phyloP scores from a whole-genome alignment of 2,329 filamentous ascomycete genomes.

The Sporothrix mexicana region DNA sequence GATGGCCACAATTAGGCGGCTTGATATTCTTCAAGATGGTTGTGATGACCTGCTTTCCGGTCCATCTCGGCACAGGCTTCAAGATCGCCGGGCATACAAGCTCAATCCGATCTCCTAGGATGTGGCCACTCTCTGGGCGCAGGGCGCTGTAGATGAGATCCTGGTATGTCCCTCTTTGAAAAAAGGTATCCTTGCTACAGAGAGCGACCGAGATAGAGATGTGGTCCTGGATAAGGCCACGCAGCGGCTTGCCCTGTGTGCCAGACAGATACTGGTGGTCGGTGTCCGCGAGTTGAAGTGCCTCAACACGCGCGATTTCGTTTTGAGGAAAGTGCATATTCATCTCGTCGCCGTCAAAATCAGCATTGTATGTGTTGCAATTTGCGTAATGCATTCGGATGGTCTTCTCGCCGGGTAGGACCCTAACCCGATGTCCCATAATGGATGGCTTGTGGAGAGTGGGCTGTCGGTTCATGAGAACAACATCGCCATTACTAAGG shows the following conservation, averaged over 20 bases:
- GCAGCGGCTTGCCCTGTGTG: slow-evolving; percentile 88
- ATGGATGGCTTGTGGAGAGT: slow-evolving; percentile 98
- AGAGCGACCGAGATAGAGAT: slow-evolving; percentile 92
- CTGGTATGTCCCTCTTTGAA: slow-evolving; percentile 85
- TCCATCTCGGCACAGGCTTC: slow-evolving; percentile 85
- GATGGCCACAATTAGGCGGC: slow-evolving; percentile 73
- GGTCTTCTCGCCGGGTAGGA: slow-evolving; percentile 92
- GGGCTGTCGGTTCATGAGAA: slow-evolving; percentile 98
- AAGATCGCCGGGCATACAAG: slow-evolving; percentile 80
- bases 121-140: slow-evolving; percentile 88
- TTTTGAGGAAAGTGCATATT: slow-evolving; percentile 99
- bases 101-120: slow-evolving; percentile 79
- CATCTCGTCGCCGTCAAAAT: slow-evolving; percentile 99
- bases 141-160: slow-evolving; percentile 91
- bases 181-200: slow-evolving; percentile 90
- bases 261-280: slow-evolving; percentile 96
- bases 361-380: slow-evolving; percentile 98
- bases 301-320: slow-evolving; percentile 90
- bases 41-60: slow-evolving; percentile 93
- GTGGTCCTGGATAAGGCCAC: slow-evolving; percentile 98
- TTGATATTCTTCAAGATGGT: slow-evolving; percentile 92
- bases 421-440: slow-evolving; percentile 94
- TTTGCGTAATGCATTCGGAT: slow-evolving; percentile 99
- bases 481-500: slow-evolving; percentile 93
- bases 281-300: slow-evolving; percentile 90